Evolutionary conservation across 495 filamentous ascomycete genomes (phyloP).

Genomic region (Neurospora intermedia): DNA sequence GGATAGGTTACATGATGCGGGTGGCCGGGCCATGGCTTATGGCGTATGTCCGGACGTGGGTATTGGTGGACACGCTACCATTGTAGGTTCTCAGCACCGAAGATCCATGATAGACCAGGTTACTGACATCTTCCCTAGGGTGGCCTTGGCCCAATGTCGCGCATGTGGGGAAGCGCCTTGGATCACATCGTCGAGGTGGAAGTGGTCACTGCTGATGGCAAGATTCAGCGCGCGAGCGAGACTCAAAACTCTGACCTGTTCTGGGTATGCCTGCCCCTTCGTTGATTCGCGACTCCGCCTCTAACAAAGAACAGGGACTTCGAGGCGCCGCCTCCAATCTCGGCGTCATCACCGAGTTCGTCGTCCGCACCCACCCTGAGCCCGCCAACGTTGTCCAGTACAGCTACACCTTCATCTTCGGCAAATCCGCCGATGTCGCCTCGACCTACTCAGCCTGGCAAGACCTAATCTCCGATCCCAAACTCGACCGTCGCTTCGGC

Average conservation of each 20-base stretch:
- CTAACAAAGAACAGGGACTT: constrained; percentile 32
- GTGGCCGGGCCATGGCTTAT: constrained; percentile 55
- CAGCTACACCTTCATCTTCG: constrained; percentile 36
- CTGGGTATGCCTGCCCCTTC: constrained; percentile 25
- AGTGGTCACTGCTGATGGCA: constrained; percentile 50
- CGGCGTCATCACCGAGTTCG: constrained; percentile 55
- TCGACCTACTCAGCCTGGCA: constrained; percentile 31
- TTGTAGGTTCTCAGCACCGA: constrained; percentile 20
- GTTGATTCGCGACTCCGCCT: not conserved
- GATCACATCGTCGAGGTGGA: constrained; percentile 46
- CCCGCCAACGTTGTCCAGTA: constrained; percentile 43
- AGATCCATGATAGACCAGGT: not conserved
- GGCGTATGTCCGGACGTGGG: constrained; percentile 56
- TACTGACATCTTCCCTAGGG: constrained; percentile 20
- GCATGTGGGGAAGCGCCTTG: constrained; percentile 45
- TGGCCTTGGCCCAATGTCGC: constrained; percentile 42
- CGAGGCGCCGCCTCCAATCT: constrained; percentile 52
- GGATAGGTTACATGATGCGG: constrained; percentile 45
- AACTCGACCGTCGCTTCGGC: constrained; percentile 43
- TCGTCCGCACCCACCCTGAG: constrained; percentile 47
- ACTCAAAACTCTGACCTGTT: constrained; percentile 46
- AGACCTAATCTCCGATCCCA: constrained; percentile 37
- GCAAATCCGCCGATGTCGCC: constrained; percentile 30
- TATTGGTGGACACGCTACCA: constrained; percentile 60
- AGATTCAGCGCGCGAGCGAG: constrained; percentile 42